Conservation (phyloP, 176 grass and related monocot genomes). For the Stipa capillata region DNA sequence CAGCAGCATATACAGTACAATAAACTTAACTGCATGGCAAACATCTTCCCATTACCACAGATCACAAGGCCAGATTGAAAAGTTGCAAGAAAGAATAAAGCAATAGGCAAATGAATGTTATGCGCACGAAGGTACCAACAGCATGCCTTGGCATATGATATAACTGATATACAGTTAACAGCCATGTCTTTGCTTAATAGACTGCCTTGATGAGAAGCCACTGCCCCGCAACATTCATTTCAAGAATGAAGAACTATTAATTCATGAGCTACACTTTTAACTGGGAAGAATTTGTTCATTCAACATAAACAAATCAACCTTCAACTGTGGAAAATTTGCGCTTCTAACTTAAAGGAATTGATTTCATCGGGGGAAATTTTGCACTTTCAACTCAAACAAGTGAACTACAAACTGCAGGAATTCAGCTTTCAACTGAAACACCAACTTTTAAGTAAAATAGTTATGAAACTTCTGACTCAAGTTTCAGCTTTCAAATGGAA, state of each 20-base stretch:
- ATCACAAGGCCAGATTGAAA: constrained; percentile 3
- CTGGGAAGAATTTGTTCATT: background rate
- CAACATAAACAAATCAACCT: background rate
- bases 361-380: background rate
- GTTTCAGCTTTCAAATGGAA: background rate
- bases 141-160: background rate
- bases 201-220: background rate
- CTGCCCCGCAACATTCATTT: background rate
- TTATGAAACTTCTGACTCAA: background rate
- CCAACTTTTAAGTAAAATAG: background rate
- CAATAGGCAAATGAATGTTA: constrained; percentile 1
- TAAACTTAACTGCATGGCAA: background rate
- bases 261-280: background rate
- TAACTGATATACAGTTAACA: background rate
- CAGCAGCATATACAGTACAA: background rate
- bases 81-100: background rate
- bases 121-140: background rate
- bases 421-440: background rate
- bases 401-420: background rate
- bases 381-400: background rate
- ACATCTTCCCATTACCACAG: constrained; percentile 12
- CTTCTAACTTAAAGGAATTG: background rate
- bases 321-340: background rate
- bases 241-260: background rate
- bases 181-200: background rate